phyloP scores from a whole-genome alignment of 208 protist genomes.

The Strigomonas culicis region DNA sequence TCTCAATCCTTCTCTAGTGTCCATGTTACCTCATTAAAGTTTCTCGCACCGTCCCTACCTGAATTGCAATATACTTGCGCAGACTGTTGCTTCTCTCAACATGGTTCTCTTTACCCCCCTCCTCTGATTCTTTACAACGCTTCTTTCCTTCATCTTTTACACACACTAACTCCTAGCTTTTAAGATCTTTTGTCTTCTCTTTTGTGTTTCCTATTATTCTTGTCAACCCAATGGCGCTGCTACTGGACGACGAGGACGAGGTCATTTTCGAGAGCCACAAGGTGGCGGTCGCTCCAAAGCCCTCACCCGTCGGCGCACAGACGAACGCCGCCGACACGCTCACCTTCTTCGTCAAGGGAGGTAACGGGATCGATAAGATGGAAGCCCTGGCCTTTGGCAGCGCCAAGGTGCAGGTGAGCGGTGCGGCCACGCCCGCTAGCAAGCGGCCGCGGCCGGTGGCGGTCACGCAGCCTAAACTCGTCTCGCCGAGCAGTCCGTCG shows the following conservation, averaged over 20 bases:
- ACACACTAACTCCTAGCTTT: no score
- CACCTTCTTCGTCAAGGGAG: conserved; percentile 23
- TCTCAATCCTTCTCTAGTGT: no score
- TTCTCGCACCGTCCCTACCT: no score
- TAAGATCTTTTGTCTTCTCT: no score
- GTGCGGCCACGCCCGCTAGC: not conserved
- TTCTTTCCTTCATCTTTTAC: not conserved
- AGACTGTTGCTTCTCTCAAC: no score
- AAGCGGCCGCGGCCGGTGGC: not conserved
- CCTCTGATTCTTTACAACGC: no score
- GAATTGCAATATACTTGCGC: no score
- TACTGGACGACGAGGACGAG: conserved; percentile 60
- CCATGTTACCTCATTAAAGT: no score
- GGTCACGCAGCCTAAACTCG: conserved; percentile 14
- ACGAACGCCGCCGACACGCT: conserved; percentile 3
- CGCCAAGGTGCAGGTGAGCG: conserved; percentile 18
- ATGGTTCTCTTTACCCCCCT: no score
- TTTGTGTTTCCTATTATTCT: conserved; percentile 7
- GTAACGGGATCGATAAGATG: conserved; percentile 78
- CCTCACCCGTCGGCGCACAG: not conserved
- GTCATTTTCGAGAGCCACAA: not conserved
- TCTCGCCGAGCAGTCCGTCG: conserved; percentile 14
- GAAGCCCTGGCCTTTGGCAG: conserved; percentile 38
- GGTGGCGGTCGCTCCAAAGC: not conserved
- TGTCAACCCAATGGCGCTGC: conserved; percentile 25